Evolutionary conservation across 345 rosid genomes (phyloP).

Genomic region (Theobroma cacao): DNA sequence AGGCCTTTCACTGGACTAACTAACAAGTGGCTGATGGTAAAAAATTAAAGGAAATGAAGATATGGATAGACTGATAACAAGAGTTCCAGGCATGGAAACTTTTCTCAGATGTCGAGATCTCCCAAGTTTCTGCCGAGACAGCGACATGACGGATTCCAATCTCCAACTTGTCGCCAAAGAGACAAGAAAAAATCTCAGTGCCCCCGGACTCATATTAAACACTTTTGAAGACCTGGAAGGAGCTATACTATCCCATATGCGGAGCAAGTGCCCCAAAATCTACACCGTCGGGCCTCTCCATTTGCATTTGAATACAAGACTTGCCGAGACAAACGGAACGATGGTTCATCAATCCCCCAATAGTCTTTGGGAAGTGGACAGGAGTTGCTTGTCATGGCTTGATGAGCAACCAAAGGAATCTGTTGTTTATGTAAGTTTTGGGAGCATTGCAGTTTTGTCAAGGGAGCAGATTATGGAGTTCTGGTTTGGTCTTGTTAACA

Average conservation of each 20-base stretch:
- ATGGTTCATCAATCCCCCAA: slow-evolving; percentile 20
- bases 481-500: slow-evolving; percentile 39
- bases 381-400: slow-evolving; percentile 49
- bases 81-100: slow-evolving; percentile 28
- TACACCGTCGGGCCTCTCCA: slow-evolving; percentile 63
- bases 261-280: slow-evolving; percentile 33
- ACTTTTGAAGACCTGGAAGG: slow-evolving; percentile 62
- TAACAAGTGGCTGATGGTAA: not conserved
- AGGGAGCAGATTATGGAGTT: slow-evolving; percentile 37
- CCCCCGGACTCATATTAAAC: slow-evolving; percentile 57
- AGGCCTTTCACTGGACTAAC: too few relatives aligned
- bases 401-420: slow-evolving; percentile 37
- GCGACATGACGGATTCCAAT: not conserved
- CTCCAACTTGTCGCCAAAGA: not conserved
- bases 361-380: slow-evolving; percentile 34
- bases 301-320: slow-evolving; percentile 30
- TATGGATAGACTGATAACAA: slow-evolving; percentile 20
- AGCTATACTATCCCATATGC: slow-evolving; percentile 44
- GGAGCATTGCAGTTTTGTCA: slow-evolving; percentile 31
- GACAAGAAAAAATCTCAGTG: not conserved
- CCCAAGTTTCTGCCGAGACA: slow-evolving; percentile 29
- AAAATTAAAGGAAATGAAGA: slow-evolving; percentile 10
- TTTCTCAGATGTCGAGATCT: slow-evolving; percentile 34
- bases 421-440: slow-evolving; percentile 51
- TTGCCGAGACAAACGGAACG: too few relatives aligned